Base-by-base conservation (phyloP, 768 basidiomycete species). In the Tubosaeta sp. region DNA sequence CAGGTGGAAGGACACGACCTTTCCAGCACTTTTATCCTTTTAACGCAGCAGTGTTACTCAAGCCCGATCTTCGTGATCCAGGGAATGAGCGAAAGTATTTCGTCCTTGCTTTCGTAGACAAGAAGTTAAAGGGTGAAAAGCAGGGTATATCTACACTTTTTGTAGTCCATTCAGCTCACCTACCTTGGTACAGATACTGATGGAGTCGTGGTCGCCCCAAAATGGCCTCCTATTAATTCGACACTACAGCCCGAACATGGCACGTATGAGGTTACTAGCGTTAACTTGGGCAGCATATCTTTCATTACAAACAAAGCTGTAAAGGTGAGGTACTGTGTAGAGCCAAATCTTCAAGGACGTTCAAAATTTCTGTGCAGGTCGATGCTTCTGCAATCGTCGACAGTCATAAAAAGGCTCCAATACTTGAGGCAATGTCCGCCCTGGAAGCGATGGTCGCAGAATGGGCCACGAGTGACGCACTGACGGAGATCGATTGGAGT, bases 401-500 rank as follows among this genome's bases (percentile, higher is more conserved):
- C 50, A 74, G 75, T 10, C 84, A 83, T 60, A 75, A 74, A 31
- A 89, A 85, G 34, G 75, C 80, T 3, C 71, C 72, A 8, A 84
- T 91, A 76, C 76, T 77, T 13, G 80, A 83, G 11, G 80, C 77
- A 3, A 72, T 81, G 25, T 63, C 72, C 6, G 69, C 72, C 8
- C 72, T 95, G 12, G 73, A 77, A 41, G 62, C 50, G 2, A 56
- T 86, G 4, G 72, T 81, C 14, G 64, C 74, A 14, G 85, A 88
- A 51, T 92, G 88, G 84, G 53, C 70, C 37, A 51, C 62, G n/a
- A 53, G 59, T 5, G 65, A 70, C 8, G 59, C 59, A 3, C 70
- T 93, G 13, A 79, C 82, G 2, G 97, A 99, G 66, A 80, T 85
- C 5, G 91, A 91, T 50, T 98, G 94, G 95, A 74, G 74, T 50